Evolutionary conservation across 2,329 filamentous ascomycete species (phyloP).

Genomic region (Myriosclerotinia duriaeana): DNA sequence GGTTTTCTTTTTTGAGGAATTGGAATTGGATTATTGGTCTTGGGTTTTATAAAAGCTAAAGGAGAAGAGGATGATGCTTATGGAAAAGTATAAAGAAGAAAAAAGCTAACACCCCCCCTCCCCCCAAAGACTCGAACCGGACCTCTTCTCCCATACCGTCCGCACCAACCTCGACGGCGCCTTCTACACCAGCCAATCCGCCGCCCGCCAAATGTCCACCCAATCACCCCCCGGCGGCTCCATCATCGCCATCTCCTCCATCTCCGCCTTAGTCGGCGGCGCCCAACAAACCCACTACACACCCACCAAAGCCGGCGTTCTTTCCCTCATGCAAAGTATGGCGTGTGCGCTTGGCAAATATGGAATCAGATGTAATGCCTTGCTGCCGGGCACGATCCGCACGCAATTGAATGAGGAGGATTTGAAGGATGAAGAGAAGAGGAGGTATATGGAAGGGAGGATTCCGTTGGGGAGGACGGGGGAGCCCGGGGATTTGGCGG

Average conservation of each 20-base stretch:
- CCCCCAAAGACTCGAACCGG: constrained; percentile 57
- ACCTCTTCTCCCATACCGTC: constrained; percentile 70
- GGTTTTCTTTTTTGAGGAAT: not conserved
- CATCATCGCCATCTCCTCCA: constrained; percentile 75
- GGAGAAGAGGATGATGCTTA: too few species aligned
- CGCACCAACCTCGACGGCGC: constrained; percentile 81
- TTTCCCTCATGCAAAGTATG: constrained; percentile 79
- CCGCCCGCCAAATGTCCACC: constrained; percentile 75
- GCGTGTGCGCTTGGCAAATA: constrained; percentile 77
- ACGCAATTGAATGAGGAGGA: constrained; percentile 85
- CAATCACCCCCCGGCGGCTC: constrained; percentile 63
- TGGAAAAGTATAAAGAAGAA: not conserved
- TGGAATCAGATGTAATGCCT: constrained; percentile 76
- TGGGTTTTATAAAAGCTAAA: too few species aligned
- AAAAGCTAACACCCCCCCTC: not conserved
- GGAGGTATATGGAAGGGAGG: constrained; percentile 74
- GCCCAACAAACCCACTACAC: constrained; percentile 82
- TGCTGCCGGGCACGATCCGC: constrained; percentile 78
- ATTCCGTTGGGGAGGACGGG: constrained; percentile 79
- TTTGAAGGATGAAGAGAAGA: constrained; percentile 69
- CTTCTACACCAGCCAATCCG: constrained; percentile 85
- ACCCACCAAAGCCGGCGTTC: constrained; percentile 80
- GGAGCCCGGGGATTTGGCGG: constrained; percentile 70
- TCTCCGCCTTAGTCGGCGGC: constrained; percentile 75
- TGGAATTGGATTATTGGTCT: too few species aligned